These are phyloP conservation scores for Zoysia pacifica DNA, from an alignment of 176 grass and related monocot genomes.

Conservation along the genomic window DNA sequence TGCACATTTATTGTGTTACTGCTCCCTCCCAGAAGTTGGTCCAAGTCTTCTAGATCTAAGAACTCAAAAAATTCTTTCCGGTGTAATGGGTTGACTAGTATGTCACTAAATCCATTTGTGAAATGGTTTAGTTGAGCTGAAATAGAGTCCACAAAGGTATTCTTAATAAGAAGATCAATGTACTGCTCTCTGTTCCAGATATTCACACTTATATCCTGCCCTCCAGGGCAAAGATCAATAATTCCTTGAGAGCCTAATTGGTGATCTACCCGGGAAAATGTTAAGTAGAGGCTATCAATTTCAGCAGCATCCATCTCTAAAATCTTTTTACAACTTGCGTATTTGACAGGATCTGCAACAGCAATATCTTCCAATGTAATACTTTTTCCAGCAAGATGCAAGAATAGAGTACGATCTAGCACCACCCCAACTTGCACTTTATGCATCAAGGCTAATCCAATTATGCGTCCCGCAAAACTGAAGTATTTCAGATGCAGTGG, in stretches of 20 bases:
- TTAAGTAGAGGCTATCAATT: slow-evolving; percentile 80
- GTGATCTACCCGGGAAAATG: slow-evolving; percentile 78
- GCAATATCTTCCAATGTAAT: slow-evolving; percentile 88
- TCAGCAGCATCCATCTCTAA: slow-evolving; percentile 82
- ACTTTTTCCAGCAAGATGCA: slow-evolving; percentile 76
- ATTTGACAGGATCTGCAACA: slow-evolving; percentile 74
- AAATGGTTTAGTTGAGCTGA: slow-evolving; percentile 75
- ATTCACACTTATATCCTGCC: slow-evolving; percentile 84
- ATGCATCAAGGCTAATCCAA: slow-evolving; percentile 97
- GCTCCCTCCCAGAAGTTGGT: slow-evolving; percentile 78
- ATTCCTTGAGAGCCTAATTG: slow-evolving; percentile 68
- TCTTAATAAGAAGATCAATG: slow-evolving; percentile 85
- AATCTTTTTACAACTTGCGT: slow-evolving; percentile 85
- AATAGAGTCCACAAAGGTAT: slow-evolving; percentile 81
- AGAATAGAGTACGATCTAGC: slow-evolving; percentile 82
- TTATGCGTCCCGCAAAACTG: slow-evolving; percentile 79
- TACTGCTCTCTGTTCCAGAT: slow-evolving; percentile 76
- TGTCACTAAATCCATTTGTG: slow-evolving; percentile 78
- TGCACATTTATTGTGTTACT: slow-evolving; percentile 61
- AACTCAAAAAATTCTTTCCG: slow-evolving; percentile 74
- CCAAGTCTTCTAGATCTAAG: slow-evolving; percentile 89
- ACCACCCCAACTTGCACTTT: slow-evolving; percentile 90
- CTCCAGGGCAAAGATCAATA: slow-evolving; percentile 79
- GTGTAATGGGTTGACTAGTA: slow-evolving; percentile 56
- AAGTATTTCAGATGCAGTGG: slow-evolving; percentile 94